Conservation (phyloP, 148 eudicot genomes). For the Rhododendron henanense region DNA sequence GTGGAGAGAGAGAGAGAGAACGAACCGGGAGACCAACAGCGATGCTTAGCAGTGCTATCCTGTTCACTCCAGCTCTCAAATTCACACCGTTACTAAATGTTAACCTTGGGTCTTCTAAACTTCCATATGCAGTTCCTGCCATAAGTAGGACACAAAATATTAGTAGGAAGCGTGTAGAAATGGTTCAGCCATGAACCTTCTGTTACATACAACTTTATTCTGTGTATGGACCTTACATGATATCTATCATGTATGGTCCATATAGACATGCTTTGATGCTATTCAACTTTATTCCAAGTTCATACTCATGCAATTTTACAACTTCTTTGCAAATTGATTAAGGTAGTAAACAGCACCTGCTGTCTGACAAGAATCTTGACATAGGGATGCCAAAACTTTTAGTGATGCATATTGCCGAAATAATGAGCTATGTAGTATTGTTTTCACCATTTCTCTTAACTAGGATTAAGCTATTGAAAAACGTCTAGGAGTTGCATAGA, state of each 20-base stretch:
- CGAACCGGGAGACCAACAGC: constrained; percentile 97
- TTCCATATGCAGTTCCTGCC: constrained; percentile 82
- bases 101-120: constrained; percentile 70
- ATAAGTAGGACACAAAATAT: constrained; percentile 7
- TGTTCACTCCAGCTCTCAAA: constrained; percentile 80
- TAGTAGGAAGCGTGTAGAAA: not conserved
- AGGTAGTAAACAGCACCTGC: not conserved
- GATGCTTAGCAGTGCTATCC: constrained; percentile 79
- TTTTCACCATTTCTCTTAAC: constrained; percentile 5
- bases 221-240: not conserved
- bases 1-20: constrained; percentile 1
- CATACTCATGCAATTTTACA: not conserved
- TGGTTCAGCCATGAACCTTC: not conserved
- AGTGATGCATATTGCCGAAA: not conserved
- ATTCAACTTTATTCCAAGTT: not conserved
- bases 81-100: constrained; percentile 67
- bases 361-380: not conserved
- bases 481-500: not conserved
- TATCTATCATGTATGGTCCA: not conserved
- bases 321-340: not conserved
- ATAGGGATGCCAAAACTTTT: not conserved
- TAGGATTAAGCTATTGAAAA: not conserved
- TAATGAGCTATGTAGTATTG: not conserved
- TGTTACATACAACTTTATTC: not conserved
- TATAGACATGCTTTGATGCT: not conserved